A percentile compares a stretch with the other conserved stretches of the same genome.
These are phyloP conservation scores for Beauveria caledonica DNA, from an alignment of 2,329 filamentous ascomycete species.

Conservation along the genomic window DNA sequence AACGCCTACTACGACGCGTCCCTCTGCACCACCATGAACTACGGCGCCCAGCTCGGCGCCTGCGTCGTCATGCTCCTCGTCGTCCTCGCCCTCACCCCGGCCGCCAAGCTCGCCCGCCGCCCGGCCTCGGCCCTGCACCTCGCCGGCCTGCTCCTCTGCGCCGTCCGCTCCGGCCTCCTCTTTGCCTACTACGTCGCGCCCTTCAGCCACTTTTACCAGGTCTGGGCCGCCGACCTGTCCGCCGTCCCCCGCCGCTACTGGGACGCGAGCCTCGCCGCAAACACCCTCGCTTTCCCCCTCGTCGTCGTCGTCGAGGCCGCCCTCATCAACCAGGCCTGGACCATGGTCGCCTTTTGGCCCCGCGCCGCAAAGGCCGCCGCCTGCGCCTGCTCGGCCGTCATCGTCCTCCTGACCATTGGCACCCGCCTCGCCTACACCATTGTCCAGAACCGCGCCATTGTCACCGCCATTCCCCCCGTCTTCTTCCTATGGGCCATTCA, in stretches of 20 bases:
- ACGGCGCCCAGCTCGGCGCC: slow-evolving; percentile 62
- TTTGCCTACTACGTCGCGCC: slow-evolving; percentile 52
- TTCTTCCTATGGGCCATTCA: slow-evolving; percentile 30
- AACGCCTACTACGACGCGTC: slow-evolving; percentile 25
- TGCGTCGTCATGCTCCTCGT: slow-evolving; percentile 56
- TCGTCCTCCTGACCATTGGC: slow-evolving; percentile 26
- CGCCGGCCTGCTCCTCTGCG: slow-evolving; percentile 50
- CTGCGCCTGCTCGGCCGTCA: slow-evolving; percentile 23
- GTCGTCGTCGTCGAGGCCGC: slow-evolving; percentile 37
- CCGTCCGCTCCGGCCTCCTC: slow-evolving; percentile 50
- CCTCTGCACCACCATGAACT: slow-evolving; percentile 47
- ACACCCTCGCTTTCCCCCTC: slow-evolving; percentile 35
- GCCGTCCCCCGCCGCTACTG: slow-evolving; percentile 34
- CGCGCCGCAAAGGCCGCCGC: slow-evolving; percentile 24
- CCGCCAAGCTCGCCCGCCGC: slow-evolving; percentile 56
- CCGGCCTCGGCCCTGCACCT: slow-evolving; percentile 59
- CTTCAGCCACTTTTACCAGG: slow-evolving; percentile 53
- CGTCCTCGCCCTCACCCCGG: slow-evolving; percentile 58
- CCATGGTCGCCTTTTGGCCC: slow-evolving; percentile 43
- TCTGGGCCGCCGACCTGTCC: slow-evolving; percentile 46
- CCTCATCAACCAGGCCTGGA: slow-evolving; percentile 45
- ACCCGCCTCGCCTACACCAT: slow-evolving; percentile 27
- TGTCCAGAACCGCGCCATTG: slow-evolving; percentile 27
- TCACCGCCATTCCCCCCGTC: slow-evolving; percentile 18
- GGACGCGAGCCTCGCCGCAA: slow-evolving; percentile 29